A percentile compares a stretch with the other conserved stretches of the same genome.
These are phyloP conservation scores for Coemansia sp. DNA, from an alignment of 192 early-diverging fungal species.

Conservation along the genomic window DNA sequence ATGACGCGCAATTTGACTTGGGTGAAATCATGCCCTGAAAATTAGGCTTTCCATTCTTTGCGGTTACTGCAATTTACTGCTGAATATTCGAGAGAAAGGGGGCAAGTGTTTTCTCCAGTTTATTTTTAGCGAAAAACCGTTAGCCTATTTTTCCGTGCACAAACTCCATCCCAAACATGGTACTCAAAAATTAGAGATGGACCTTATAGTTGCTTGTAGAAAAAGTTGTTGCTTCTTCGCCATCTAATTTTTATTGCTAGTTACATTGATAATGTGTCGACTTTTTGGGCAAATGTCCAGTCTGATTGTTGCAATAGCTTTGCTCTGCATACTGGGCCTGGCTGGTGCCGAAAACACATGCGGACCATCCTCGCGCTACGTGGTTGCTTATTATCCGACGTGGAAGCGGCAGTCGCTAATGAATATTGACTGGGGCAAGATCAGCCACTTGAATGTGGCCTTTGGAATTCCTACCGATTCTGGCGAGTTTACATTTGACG, in stretches of 20 bases:
- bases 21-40: conserved; percentile 19
- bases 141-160: no score
- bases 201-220: no score
- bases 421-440: conserved; percentile 47
- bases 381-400: conserved; percentile 48
- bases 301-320: neutral
- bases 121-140: no score
- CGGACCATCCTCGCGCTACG: conserved; percentile 47
- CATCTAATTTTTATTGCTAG: no score
- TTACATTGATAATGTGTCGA: no score
- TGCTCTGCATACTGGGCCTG: neutral
- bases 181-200: neutral
- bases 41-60: neutral
- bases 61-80: neutral
- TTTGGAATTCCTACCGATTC: conserved; percentile 51
- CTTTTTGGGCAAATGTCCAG: neutral
- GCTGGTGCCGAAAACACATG: conserved; percentile 5
- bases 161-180: neutral
- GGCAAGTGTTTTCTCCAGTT: conserved; percentile 9
- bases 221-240: no score
- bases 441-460: conserved; percentile 50
- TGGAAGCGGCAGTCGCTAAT: conserved; percentile 48
- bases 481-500: conserved; percentile 52
- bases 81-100: neutral
- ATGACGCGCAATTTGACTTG: conserved; percentile 33